Evolutionary conservation across 371 early-diverging fungal species (phyloP), one percentile per base, ranked within the genome.

Genomic region (Haplosporangium sp.): DNA sequence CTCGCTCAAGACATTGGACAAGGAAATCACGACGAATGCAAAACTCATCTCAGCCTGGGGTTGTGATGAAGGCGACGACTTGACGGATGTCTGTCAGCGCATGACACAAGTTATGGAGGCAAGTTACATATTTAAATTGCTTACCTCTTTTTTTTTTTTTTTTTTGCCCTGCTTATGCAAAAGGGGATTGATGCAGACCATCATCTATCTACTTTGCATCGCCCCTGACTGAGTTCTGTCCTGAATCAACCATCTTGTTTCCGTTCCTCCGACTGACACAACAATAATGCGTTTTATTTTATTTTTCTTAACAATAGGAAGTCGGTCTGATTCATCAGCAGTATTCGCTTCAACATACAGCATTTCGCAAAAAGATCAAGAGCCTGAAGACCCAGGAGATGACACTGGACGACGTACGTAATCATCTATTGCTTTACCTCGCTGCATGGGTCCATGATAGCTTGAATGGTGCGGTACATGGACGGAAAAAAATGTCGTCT

Each of bases 321-420:
- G 65, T 79, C 3, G 80, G 80, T 2, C 52, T 79, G 23, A 68
- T 79, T 36, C 80, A 79, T 18, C 80, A 79, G 23, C 66, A 69
- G 0, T 73, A 38, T 36, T 57, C 61, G 0, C 47, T 79, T 23
- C 68, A 55, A 14, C 80, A 79, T 23, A 63, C 66, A 13, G 62
- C 73, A 5, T 79, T 73, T 47, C 73, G 80, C 55, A 79, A 79
- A 60, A 61, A 20, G 0, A 79, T 79, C 57, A 79, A 79, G 67
- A 65, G 47, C 47, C 18, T 79, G 37, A 79, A 79, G 38, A 55
- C 59, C 0, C 73, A 73, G 10, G 80, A 79, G 13, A 73, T 79
- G 80, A 52, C 56, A 4, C 62, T 79, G 18, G 80, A 79, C 43
- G 80, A 79, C 42, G 80, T 79, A 55, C 5, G 55, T 48, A 55